A percentile compares a stretch with the other conserved stretches of the same genome.
phyloP scores from a whole-genome alignment of 306 rosid genomes.

The Fagus crenata region DNA sequence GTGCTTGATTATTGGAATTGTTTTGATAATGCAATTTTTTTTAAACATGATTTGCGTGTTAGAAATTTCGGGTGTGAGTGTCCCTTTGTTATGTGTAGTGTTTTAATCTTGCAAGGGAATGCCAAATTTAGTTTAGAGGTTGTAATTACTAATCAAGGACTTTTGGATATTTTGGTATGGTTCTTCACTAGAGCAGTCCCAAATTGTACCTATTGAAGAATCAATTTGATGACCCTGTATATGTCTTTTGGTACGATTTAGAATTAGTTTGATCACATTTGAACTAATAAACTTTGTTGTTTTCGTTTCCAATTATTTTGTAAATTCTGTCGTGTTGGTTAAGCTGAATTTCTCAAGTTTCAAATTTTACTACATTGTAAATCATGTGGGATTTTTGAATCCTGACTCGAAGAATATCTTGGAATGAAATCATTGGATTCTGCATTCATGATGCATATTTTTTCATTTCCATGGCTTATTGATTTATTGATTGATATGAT shows the following conservation, averaged over 20 bases:
- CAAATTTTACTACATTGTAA: background rate
- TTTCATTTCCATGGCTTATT: background rate
- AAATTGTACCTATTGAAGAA: background rate
- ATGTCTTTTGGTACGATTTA: background rate
- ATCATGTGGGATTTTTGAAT: constrained; percentile 5
- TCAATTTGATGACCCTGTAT: background rate
- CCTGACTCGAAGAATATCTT: background rate
- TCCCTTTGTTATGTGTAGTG: background rate
- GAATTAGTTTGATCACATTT: background rate
- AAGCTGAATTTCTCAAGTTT: background rate
- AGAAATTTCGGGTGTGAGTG: no score
- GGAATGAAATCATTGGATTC: background rate
- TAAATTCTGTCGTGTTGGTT: background rate
- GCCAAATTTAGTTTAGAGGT: background rate
- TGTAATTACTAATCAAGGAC: no score
- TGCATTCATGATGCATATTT: background rate
- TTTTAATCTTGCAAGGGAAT: background rate
- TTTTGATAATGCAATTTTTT: no score
- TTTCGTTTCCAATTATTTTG: background rate
- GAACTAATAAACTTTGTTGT: background rate
- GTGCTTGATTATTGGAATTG: background rate
- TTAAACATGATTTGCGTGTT: no score
- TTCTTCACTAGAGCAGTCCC: background rate
- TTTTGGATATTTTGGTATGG: no score
- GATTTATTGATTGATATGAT: background rate